Evolutionary conservation across 31 red algal genomes (phyloP).

Genomic region (Bonnemaisonia californica): DNA sequence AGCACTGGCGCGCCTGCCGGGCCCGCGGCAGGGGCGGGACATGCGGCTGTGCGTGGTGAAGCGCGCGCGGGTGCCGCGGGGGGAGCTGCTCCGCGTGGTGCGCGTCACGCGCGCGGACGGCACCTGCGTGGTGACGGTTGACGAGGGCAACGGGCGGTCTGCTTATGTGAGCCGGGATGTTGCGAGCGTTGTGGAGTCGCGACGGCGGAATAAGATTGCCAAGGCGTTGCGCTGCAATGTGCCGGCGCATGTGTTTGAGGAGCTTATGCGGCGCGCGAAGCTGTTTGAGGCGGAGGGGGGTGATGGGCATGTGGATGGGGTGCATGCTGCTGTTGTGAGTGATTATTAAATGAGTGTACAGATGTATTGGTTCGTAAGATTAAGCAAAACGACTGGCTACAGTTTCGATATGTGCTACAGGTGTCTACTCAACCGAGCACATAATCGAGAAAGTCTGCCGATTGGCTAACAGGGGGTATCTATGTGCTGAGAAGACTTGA

Average conservation of each 20-base stretch:
- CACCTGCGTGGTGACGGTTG: slow-evolving; percentile 13
- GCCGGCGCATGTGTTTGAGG: slow-evolving; percentile 9
- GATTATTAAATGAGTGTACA: no score
- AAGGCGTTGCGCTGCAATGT: slow-evolving; percentile 45
- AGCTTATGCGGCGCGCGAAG: slow-evolving; percentile 22
- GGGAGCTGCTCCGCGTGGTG: slow-evolving; percentile 53
- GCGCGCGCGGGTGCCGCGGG: slow-evolving; percentile 39
- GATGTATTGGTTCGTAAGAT: no score
- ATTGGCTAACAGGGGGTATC: no score
- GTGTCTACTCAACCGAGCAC: no score
- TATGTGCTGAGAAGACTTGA: no score
- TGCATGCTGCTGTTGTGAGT: no score
- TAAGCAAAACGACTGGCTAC: no score
- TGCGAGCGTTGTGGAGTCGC: slow-evolving; percentile 18
- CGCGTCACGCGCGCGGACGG: slow-evolving; percentile 37
- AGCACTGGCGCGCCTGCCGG: slow-evolving; percentile 30
- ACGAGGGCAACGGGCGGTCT: slow-evolving; percentile 51
- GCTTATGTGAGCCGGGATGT: slow-evolving; percentile 52
- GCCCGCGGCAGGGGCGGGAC: slow-evolving; percentile 55
- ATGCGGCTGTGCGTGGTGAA: slow-evolving; percentile 50
- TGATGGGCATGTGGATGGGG: no score
- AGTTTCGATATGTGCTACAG: no score
- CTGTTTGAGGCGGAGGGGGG: no score
- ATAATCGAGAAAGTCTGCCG: no score
- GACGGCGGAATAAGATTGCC: slow-evolving; percentile 30